These are phyloP conservation scores for Pinus taeda DNA, from an alignment of 75 land plant species.

Conservation along the genomic window DNA sequence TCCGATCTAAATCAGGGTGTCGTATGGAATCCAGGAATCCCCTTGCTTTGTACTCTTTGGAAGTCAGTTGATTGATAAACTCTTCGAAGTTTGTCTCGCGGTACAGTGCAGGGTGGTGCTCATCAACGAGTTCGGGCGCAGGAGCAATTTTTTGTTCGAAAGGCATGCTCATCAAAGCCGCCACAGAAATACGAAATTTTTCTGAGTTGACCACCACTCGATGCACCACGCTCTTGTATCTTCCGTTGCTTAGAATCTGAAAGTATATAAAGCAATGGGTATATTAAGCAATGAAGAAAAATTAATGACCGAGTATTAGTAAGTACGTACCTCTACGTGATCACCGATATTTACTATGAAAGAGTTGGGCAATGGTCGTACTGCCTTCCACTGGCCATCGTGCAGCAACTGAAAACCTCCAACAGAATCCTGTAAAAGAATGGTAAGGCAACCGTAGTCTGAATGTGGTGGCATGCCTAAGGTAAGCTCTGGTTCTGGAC, in stretches of 20 bases:
- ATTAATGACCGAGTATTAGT: no score
- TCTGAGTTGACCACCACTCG: slow-evolving; percentile 66
- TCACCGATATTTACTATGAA: slow-evolving; percentile 56
- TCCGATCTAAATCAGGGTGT: no score
- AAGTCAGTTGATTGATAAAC: slow-evolving; percentile 41
- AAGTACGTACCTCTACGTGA: slow-evolving; percentile 40
- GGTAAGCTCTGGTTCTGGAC: slow-evolving; percentile 36
- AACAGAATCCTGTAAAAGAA: slow-evolving; percentile 35
- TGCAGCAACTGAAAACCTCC: slow-evolving; percentile 40
- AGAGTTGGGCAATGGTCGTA: slow-evolving; percentile 17
- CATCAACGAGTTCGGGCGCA: slow-evolving; percentile 42
- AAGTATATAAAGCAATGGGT: no score
- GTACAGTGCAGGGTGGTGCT: slow-evolving; percentile 39
- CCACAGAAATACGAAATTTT: slow-evolving; percentile 52
- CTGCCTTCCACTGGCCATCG: slow-evolving; percentile 27
- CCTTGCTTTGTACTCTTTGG: slow-evolving; percentile 30
- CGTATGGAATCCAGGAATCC: slow-evolving; percentile 29
- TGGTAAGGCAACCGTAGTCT: slow-evolving; percentile 52
- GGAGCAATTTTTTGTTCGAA: slow-evolving; percentile 32
- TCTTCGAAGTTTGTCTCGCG: slow-evolving; percentile 53
- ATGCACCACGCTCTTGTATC: slow-evolving; percentile 78
- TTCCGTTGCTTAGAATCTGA: slow-evolving; percentile 80
- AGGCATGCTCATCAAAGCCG: slow-evolving; percentile 60
- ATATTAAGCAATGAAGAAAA: no score
- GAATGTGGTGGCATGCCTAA: slow-evolving; percentile 60